These are phyloP conservation scores for Ogataea hybrid DNA, from an alignment of 1,139 yeast genomes.

Conservation along the genomic window DNA sequence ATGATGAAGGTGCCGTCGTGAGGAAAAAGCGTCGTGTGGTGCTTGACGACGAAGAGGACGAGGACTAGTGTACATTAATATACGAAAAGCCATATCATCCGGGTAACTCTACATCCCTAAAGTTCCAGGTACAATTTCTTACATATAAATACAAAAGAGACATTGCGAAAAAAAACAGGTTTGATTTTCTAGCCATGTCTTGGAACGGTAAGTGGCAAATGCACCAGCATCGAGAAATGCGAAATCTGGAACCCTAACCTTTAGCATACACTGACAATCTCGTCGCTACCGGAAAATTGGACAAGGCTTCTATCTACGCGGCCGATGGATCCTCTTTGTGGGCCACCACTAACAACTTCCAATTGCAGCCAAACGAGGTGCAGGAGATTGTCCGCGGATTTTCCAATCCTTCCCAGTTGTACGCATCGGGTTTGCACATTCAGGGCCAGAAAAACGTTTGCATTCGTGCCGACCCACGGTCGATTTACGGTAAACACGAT, in stretches of 20 bases:
- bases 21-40: slow-evolving; percentile 53
- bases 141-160: slow-evolving; percentile 5
- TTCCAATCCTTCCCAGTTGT: slow-evolving; percentile 73
- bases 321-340: slow-evolving; percentile 93
- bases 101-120: neutral
- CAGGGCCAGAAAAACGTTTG: slow-evolving; percentile 86
- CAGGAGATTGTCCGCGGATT: slow-evolving; percentile 74
- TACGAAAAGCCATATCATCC: neutral
- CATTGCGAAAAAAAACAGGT: neutral
- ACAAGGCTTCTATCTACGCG: slow-evolving; percentile 89
- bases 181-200: slow-evolving; percentile 28
- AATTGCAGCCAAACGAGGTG: slow-evolving; percentile 70
- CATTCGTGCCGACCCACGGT: slow-evolving; percentile 87
- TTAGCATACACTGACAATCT: slow-evolving; percentile 92
- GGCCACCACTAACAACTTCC: slow-evolving; percentile 80
- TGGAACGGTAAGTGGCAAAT: slow-evolving; percentile 36
- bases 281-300: slow-evolving; percentile 80
- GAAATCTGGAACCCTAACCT: slow-evolving; percentile 3
- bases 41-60: slow-evolving; percentile 61
- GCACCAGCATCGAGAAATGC: neutral
- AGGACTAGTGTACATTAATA: slow-evolving; percentile 3
- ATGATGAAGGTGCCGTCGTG: slow-evolving; percentile 44
- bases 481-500: slow-evolving; percentile 88
- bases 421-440: slow-evolving; percentile 81
- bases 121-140: neutral